Conservation (phyloP, 129 eudicot species). For the Artemisia tridentata region DNA sequence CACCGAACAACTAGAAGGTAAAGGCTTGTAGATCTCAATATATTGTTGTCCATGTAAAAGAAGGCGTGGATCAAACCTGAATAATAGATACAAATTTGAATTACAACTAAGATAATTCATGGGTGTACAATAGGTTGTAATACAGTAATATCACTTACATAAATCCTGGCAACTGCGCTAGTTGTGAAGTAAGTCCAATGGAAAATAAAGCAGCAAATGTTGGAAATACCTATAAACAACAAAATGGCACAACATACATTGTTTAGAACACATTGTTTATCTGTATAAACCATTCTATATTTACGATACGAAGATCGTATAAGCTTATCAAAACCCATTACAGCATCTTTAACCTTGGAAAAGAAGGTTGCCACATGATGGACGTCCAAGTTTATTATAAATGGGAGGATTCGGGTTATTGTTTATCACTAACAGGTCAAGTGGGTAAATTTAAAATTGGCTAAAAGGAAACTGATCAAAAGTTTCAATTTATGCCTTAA, state of each 20-base stretch:
- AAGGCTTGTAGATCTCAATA: constrained; percentile 87
- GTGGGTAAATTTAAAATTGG: no score
- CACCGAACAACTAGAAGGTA: constrained; percentile 69
- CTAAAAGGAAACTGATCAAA: no score
- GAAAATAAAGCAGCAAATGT: constrained; percentile 80
- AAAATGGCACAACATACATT: constrained; percentile 3
- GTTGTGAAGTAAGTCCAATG: constrained; percentile 29
- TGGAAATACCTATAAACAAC: constrained; percentile 71
- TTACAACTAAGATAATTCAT: background rate
- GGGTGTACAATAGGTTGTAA: background rate
- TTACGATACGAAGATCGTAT: background rate
- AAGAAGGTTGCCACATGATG: background rate
- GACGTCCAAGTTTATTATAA: background rate
- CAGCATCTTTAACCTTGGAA: background rate
- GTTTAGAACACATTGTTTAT: constrained; percentile 1
- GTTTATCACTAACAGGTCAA: no score
- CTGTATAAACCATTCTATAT: background rate
- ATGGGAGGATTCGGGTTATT: background rate
- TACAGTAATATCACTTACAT: constrained; percentile 45
- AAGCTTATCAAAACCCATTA: background rate
- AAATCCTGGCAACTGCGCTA: constrained; percentile 62
- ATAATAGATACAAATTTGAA: constrained; percentile 11
- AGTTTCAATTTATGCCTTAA: no score
- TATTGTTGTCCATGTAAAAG: constrained; percentile 93
- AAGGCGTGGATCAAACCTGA: constrained; percentile 91